Evolutionary conservation across 208 protist species (phyloP), one percentile per base, ranked within the genome.

Genomic region (Wallacemonas collosoma): DNA sequence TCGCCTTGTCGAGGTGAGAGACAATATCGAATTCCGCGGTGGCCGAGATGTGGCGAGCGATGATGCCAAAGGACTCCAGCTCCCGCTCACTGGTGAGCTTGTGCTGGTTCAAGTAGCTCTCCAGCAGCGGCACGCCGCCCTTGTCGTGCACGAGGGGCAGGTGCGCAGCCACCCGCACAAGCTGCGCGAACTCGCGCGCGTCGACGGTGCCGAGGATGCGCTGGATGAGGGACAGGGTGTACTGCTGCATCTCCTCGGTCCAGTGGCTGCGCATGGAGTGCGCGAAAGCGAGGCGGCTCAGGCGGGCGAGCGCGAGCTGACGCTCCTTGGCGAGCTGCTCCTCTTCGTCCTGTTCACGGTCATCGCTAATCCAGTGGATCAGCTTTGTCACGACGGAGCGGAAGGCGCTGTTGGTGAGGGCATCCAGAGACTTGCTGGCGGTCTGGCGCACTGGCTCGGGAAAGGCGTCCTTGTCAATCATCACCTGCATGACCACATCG

Each of bases 401-500:
- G 60, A 97, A 93, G 56, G 88, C 88, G 55, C 75, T 90, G 54
- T 60, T 69, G 2, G 85, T 87, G n/a, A 97, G 81, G 6, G 82
- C 64, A 78, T 95, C 85, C 26, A 97, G 77, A 38, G 85, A 83
- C 77, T 89, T 88, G 26, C 68, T 71, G 2, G 93, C 93, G 17
- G 87, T 80, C 45, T 81, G 72, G 1, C 90, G 86, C 66, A 93
- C 90, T 35, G 63, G 63, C 70, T 89, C 87, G 1, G 82, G 69
- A 74, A 97, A 97, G 8, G 85, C 88, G n/a, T 90, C 84, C 51
- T 84, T 75, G 73, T 94, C 90, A 39, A 95, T 55, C 76, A 90
- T 89, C 12, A 97, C 87, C 76, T 97, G 93, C 85, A 97, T 92
- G 11, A 97, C 75, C 17, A 97, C 81, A 74, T 97, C 93, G 1